phyloP scores from a whole-genome alignment of 495 filamentous ascomycete genomes.

The Clohesyomyces aquaticus region DNA sequence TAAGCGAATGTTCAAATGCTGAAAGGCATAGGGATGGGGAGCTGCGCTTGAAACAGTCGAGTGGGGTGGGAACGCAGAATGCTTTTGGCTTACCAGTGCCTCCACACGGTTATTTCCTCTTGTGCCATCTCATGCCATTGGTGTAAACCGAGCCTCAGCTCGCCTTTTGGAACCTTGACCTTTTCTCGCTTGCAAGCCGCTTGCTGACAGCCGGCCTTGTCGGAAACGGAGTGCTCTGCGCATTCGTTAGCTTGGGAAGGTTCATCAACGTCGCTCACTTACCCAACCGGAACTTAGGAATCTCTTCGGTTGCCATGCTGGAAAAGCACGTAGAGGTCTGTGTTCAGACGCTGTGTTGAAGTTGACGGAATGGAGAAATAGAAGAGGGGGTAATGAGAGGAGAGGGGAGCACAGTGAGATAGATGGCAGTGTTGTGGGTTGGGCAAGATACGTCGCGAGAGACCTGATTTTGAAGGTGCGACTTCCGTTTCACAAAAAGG shows the following conservation, averaged over 20 bases:
- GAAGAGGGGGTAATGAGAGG: too few relatives aligned
- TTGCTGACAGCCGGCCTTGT: constrained; percentile 20
- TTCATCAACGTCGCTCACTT: neutral
- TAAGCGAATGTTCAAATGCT: neutral
- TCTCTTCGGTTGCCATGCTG: neutral
- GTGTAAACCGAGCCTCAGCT: constrained; percentile 18
- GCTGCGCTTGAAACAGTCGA: too few relatives aligned
- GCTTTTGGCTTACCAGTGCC: constrained; percentile 20
- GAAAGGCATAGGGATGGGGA: too few relatives aligned
- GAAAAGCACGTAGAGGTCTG: too few relatives aligned
- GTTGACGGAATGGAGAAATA: too few relatives aligned
- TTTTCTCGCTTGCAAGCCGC: constrained; percentile 12
- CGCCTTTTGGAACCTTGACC: constrained; percentile 25
- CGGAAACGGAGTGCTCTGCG: constrained; percentile 23
- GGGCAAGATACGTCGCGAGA: too few relatives aligned
- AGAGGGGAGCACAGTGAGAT: too few relatives aligned
- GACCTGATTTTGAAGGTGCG: too few relatives aligned
- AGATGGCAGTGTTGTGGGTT: too few relatives aligned
- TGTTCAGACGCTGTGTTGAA: too few relatives aligned
- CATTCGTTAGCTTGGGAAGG: neutral
- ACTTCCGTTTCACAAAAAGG: too few relatives aligned
- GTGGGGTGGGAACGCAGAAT: neutral
- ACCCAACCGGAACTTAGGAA: constrained; percentile 3
- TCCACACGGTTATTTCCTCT: constrained; percentile 9
- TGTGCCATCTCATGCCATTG: neutral